Evolutionary conservation across 495 filamentous ascomycete genomes (phyloP), one percentile per base, ranked within the genome.

Genomic region (Aspergillus incahuasiensis): DNA sequence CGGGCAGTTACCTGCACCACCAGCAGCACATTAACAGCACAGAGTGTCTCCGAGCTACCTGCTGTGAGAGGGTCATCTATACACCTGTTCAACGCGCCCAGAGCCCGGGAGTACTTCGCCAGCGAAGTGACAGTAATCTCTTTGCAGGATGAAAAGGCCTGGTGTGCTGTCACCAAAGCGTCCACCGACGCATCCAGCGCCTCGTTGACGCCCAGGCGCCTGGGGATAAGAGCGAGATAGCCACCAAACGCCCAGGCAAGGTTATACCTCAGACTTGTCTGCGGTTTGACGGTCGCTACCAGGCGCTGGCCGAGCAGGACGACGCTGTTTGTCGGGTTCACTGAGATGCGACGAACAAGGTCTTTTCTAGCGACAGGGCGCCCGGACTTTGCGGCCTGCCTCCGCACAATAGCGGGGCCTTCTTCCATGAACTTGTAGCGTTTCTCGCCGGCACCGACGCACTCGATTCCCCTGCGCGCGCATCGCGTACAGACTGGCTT

Each of bases 371-470:
- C 30, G 35, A 40, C 16, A 50, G 30, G 19, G 28, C 22, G 15
- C 21, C 1, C 18, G 28, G 9, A 13, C 32, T 25, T 45, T 41
- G 63, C 64, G 1, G 52, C 21, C 20, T 35, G 44, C 39, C 43
- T 55, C n/a, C 34, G 22, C 3, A 15, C 43, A 5, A 40, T 4
- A 19, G 46, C 41, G 11, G 28, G 34, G 32, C 62, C 65, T 25
- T 72, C 66, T 30, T 75, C 62, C 53, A 72, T 66, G 62, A 82
- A 82, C 57, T 77, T 78, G 59, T 70, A 80, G 38, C 78, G 63
- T 47, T 68, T 65, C 55, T 74, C 60, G 28, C 78, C 79, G 6
- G 71, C 72, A 5, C 79, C 79, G 30, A 75, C 55, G 57, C 79
- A 82, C 20, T 53, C 48, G 7, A 80, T 63, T 16, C 67, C 64